These are phyloP conservation scores for Salvia miltiorrhiza DNA, from an alignment of 257 asterid species.

Conservation along the genomic window DNA sequence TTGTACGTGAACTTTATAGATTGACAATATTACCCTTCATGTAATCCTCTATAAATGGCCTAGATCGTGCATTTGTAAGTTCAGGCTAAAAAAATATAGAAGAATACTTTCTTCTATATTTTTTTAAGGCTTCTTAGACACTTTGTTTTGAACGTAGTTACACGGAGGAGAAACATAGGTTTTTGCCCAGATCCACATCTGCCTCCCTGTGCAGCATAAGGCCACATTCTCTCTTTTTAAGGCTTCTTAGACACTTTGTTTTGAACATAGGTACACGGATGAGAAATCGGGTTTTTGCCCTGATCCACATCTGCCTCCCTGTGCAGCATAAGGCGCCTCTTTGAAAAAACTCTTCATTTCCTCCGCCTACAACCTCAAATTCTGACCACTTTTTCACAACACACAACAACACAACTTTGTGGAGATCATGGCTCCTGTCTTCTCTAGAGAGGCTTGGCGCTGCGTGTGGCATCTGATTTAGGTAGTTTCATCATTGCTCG, in stretches of 20 bases:
- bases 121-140: neutral
- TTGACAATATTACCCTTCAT: too few species aligned
- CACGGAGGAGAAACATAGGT: slow-evolving; percentile 56
- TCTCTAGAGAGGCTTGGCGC: slow-evolving; percentile 90
- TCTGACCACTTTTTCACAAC: neutral
- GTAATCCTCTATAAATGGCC: too few species aligned
- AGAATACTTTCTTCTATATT: too few species aligned
- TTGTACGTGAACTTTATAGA: too few species aligned
- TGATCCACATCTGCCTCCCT: slow-evolving; percentile 75
- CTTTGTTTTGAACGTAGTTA: slow-evolving; percentile 36
- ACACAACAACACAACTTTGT: slow-evolving; percentile 79
- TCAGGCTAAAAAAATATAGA: too few species aligned
- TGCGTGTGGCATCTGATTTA: slow-evolving; percentile 93
- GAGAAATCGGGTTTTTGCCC: slow-evolving; percentile 65
- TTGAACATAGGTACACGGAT: slow-evolving; percentile 43
- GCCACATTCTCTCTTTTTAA: neutral
- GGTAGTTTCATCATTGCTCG: slow-evolving; percentile 35
- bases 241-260: neutral
- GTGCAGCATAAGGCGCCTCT: slow-evolving; percentile 58
- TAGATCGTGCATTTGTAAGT: too few species aligned
- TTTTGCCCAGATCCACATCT: slow-evolving; percentile 60
- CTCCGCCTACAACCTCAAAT: neutral
- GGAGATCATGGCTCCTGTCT: slow-evolving; percentile 95
- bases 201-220: slow-evolving; percentile 83
- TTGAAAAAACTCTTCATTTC: neutral